These are phyloP conservation scores for Lasiodiplodia citricola DNA, from an alignment of 2,329 filamentous ascomycete genomes.

Conservation along the genomic window DNA sequence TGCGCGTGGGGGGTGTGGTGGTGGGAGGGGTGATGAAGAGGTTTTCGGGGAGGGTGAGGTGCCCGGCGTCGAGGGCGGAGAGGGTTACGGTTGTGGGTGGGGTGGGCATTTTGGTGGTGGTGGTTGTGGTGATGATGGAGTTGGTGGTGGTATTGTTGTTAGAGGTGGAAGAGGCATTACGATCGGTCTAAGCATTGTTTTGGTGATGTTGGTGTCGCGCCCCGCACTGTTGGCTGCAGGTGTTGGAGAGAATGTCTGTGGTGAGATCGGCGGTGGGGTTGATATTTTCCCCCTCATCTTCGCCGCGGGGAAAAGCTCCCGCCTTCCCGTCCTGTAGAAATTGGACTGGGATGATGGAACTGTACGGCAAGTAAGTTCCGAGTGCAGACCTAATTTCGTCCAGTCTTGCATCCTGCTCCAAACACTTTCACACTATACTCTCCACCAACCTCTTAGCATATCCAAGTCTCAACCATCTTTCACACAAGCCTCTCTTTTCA, in stretches of 20 bases:
- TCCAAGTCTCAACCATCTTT: neutral
- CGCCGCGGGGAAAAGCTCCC: neutral
- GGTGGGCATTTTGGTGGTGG: neutral
- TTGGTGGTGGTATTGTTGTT: neutral
- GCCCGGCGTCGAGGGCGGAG: conserved; percentile 39
- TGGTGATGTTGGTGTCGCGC: neutral
- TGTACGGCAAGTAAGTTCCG: neutral
- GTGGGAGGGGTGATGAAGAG: conserved; percentile 54
- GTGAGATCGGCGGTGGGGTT: conserved; percentile 14
- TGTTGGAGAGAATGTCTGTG: conserved; percentile 4
- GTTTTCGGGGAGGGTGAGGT: conserved; percentile 54
- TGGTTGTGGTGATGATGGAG: neutral
- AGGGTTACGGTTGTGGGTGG: conserved; percentile 31
- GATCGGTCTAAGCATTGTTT: neutral
- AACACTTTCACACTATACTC: neutral
- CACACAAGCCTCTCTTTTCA: neutral
- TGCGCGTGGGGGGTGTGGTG: conserved; percentile 48
- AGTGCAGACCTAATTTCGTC: neutral
- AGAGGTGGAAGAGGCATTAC: neutral
- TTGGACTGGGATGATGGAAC: neutral
- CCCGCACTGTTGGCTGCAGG: neutral
- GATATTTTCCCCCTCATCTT: neutral
- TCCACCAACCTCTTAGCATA: neutral
- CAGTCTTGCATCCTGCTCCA: neutral
- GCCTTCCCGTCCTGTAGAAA: neutral